These are phyloP conservation scores for Clarkia xantiana DNA, from an alignment of 345 rosid species.

Conservation along the genomic window DNA sequence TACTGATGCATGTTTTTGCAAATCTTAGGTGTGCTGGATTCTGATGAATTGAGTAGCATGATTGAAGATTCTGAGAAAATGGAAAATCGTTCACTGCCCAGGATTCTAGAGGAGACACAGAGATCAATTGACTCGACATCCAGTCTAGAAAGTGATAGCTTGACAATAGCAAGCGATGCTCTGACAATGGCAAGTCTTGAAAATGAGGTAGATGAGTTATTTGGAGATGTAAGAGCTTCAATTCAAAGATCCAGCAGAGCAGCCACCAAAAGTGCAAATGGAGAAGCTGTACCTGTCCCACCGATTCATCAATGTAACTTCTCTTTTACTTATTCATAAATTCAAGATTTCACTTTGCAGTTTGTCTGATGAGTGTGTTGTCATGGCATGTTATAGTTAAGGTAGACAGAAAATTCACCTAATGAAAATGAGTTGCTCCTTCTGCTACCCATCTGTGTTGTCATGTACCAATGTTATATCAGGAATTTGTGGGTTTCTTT, in stretches of 20 bases:
- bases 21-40: conserved; percentile 58
- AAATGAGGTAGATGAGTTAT: conserved; percentile 39
- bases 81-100: conserved; percentile 27
- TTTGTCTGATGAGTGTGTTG: too few species aligned
- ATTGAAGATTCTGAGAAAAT: conserved; percentile 34
- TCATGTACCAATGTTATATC: too few species aligned
- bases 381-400: too few species aligned
- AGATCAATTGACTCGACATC: conserved; percentile 70
- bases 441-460: too few species aligned
- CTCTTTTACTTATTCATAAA: conserved; percentile 1
- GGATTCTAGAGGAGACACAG: conserved; percentile 54
- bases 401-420: too few species aligned
- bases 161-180: conserved; percentile 31
- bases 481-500: too few species aligned
- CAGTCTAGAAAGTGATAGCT: conserved; percentile 53
- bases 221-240: conserved; percentile 69
- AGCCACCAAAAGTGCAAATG: conserved; percentile 19
- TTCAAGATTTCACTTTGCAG: too few species aligned
- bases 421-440: too few species aligned
- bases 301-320: conserved; percentile 33
- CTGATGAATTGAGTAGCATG: conserved; percentile 75
- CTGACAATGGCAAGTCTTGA: conserved; percentile 35
- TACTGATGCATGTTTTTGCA: not conserved
- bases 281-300: conserved; percentile 17
- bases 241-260: conserved; percentile 43